Percentiles rank a stretch among this genome's conserved stretches.
Evolutionary conservation across 306 rosid genomes (phyloP).

Genomic region (Quercus mongolica): DNA sequence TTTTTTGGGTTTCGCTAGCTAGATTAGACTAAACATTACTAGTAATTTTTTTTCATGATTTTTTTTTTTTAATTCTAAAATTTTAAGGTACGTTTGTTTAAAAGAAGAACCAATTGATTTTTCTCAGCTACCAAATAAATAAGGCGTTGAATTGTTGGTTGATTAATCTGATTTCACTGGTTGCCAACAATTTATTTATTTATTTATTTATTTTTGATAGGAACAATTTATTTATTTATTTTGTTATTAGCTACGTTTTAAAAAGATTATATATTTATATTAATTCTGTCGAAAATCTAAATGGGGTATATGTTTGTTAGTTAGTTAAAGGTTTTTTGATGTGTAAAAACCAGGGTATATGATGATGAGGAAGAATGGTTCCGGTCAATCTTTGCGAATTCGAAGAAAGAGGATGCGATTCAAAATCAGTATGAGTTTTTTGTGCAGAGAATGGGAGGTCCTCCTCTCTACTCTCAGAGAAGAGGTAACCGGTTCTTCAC

Average conservation of each 20-base stretch:
- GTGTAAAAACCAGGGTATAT: slow-evolving; percentile 48
- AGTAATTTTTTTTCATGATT: not conserved
- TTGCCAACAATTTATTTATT: too few species aligned
- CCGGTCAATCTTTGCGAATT: slow-evolving; percentile 58
- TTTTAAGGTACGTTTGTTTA: not conserved
- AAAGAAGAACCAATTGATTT: not conserved
- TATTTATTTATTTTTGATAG: too few species aligned
- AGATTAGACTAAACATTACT: not conserved
- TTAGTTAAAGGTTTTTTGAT: not conserved
- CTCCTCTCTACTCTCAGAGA: slow-evolving; percentile 74
- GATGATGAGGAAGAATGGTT: slow-evolving; percentile 87
- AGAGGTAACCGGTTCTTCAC: slow-evolving; percentile 41
- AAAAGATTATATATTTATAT: not conserved
- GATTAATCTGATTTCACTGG: not conserved
- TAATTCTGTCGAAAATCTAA: not conserved
- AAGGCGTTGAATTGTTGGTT: not conserved
- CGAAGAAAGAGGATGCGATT: slow-evolving; percentile 68
- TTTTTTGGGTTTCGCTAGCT: too few species aligned
- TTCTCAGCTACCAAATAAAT: not conserved
- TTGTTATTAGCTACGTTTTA: too few species aligned
- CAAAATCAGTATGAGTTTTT: slow-evolving; percentile 85
- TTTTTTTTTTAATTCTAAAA: not conserved
- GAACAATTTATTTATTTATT: too few species aligned
- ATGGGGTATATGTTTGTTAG: not conserved
- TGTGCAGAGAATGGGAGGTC: slow-evolving; percentile 89